Evolutionary conservation across 129 eudicot species (phyloP), one percentile per base, ranked within the genome.

Genomic region (Ambrosia artemisiifolia): DNA sequence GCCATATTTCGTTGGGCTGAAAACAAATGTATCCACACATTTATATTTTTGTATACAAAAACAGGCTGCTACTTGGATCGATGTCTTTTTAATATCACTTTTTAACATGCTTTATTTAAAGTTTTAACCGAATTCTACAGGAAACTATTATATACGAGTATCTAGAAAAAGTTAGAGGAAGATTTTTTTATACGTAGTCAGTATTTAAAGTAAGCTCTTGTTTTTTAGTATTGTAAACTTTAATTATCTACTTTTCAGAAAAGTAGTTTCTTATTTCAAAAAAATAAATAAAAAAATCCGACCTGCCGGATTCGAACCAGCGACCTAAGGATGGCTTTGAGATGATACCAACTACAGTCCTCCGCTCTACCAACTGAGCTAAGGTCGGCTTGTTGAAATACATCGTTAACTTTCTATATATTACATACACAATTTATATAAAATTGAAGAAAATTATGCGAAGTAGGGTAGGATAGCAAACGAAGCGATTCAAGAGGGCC

Each of bases 221-320:
- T 51, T 51, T 4, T 4, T 13, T 49, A 13, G 56, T 5, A 16
- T 14, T 50, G 56, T 49, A 49, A n/a, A 14, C 4, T 49, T 6
- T 49, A 12, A 12, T 49, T 13, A 14, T 6, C 16, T 7, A n/a
- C 18, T 51, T 51, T 51, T 16, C 28, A 51, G 57, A 51, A 6
- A 51, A 14, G 24, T 0, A 36, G 42, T 36, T 36, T 36, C 42
- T 36, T 36, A 36, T 7, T 36, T 35, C 4, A 35, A 35, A 35
- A 35, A 3, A 54, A 16, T 14, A 51, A 55, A 6, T 9, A 44
- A 65, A 56, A 0, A 84, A 34, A 3, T 91, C 96, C 96, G 97
- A 91, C 97, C 93, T 91, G 81, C 97, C 97, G 96, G 97, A 88
- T 88, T 86, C 94, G 96, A 85, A 88, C 96, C 94, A 92, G 97